Evolutionary conservation across 2,329 filamentous ascomycete genomes (phyloP).

Genomic region (Erysiphe pulchra): DNA sequence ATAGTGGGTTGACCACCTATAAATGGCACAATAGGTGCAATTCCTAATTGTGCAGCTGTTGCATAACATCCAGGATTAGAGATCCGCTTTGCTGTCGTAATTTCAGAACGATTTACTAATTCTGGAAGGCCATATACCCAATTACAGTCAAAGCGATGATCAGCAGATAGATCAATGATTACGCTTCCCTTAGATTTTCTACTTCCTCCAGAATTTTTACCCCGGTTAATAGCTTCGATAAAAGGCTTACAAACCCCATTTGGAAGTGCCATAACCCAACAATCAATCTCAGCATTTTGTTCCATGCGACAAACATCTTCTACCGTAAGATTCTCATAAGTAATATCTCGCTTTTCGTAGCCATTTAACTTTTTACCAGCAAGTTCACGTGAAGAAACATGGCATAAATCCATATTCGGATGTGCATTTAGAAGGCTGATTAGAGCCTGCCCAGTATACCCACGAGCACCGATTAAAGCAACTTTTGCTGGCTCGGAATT

Average conservation of each 20-base stretch:
- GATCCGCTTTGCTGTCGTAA: constrained; percentile 59
- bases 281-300: constrained; percentile 63
- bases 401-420: constrained; percentile 66
- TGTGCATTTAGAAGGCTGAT: constrained; percentile 71
- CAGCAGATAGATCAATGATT: constrained; percentile 84
- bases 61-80: constrained; percentile 90
- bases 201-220: constrained; percentile 18
- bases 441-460: constrained; percentile 80
- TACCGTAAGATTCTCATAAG: constrained; percentile 68
- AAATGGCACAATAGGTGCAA: constrained; percentile 53
- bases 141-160: constrained; percentile 65
- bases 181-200: constrained; percentile 31
- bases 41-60: constrained; percentile 72
- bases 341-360: constrained; percentile 76
- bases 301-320: constrained; percentile 76
- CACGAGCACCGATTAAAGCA: constrained; percentile 71
- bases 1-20: constrained; percentile 57
- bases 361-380: constrained; percentile 66
- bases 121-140: constrained; percentile 89
- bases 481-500: constrained; percentile 57
- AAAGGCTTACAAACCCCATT: constrained; percentile 90
- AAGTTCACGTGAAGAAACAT: constrained; percentile 85
- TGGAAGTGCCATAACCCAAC: constrained; percentile 92
- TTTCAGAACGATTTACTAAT: constrained; percentile 48
- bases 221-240: constrained; percentile 63